Conservation (phyloP, 2,329 filamentous ascomycete species). For the Mycosphaerelloides madeirae region DNA sequence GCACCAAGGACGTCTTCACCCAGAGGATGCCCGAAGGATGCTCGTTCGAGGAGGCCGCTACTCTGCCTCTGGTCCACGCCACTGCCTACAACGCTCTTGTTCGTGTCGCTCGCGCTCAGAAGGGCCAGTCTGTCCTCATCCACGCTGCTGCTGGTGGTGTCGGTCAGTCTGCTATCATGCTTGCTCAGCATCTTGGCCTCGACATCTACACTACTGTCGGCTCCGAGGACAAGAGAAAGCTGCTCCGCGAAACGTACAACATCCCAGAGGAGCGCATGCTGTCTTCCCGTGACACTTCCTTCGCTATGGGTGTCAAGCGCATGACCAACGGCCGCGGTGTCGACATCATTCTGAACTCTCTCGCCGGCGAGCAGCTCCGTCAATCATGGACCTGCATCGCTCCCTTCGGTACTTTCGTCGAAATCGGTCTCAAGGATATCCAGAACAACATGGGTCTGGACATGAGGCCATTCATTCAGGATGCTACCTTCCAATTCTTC, state of each 20-base stretch:
- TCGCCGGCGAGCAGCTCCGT: constrained; percentile 24
- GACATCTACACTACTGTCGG: constrained; percentile 28
- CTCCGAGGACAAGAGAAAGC: constrained; percentile 18
- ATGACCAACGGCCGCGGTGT: constrained; percentile 31
- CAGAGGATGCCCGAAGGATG: constrained; percentile 16
- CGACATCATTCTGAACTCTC: constrained; percentile 34
- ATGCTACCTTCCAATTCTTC: not conserved
- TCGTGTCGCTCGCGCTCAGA: constrained; percentile 10
- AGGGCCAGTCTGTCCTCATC: constrained; percentile 33
- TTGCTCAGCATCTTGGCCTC: constrained; percentile 22
- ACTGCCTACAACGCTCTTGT: constrained; percentile 30
- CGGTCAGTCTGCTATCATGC: constrained; percentile 27
- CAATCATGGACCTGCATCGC: constrained; percentile 26
- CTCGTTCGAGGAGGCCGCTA: constrained; percentile 21
- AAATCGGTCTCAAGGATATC: constrained; percentile 24
- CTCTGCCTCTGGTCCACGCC: constrained; percentile 20
- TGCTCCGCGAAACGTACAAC: constrained; percentile 21
- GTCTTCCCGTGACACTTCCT: constrained; percentile 27
- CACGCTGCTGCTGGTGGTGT: constrained; percentile 29
- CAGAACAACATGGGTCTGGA: constrained; percentile 13
- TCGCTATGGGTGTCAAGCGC: constrained; percentile 24
- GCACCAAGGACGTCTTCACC: not conserved
- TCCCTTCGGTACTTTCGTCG: constrained; percentile 31
- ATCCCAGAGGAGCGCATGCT: constrained; percentile 33
- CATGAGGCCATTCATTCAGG: constrained; percentile 5